These are phyloP conservation scores for Phytophthora ohioensis DNA, from an alignment of 352 stramenopile genomes.

Conservation along the genomic window DNA sequence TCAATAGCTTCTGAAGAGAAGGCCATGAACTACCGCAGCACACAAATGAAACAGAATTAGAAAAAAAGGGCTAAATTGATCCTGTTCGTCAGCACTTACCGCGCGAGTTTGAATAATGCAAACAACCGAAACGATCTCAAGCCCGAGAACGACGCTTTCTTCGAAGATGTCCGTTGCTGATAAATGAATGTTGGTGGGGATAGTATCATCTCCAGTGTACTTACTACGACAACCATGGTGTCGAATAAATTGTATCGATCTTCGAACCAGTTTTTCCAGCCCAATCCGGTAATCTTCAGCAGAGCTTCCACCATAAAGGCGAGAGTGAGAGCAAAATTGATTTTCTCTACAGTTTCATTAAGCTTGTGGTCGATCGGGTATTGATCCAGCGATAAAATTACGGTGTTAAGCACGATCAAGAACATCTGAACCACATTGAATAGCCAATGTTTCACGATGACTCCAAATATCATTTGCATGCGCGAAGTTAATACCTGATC, in stretches of 20 bases:
- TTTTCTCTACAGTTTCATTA: slow-evolving; percentile 54
- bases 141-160: slow-evolving; percentile 65
- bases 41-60: neutral
- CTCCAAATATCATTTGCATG: slow-evolving; percentile 21
- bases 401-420: slow-evolving; percentile 88
- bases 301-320: slow-evolving; percentile 63
- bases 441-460: slow-evolving; percentile 54
- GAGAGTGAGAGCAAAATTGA: slow-evolving; percentile 69
- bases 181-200: slow-evolving; percentile 53
- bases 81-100: slow-evolving; percentile 25
- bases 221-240: slow-evolving; percentile 58
- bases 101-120: slow-evolving; percentile 92
- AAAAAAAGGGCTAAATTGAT: neutral
- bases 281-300: slow-evolving; percentile 83
- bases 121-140: slow-evolving; percentile 91
- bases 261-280: slow-evolving; percentile 53
- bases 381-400: slow-evolving; percentile 85
- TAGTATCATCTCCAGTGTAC: slow-evolving; percentile 51
- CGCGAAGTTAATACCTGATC: slow-evolving; percentile 19
- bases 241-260: slow-evolving; percentile 89
- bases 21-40: slow-evolving; percentile 77
- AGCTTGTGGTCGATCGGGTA: slow-evolving; percentile 63
- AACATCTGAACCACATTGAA: slow-evolving; percentile 64
- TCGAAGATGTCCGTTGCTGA: slow-evolving; percentile 24
- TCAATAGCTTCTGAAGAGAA: slow-evolving; percentile 91